phyloP scores from a whole-genome alignment of 495 filamentous ascomycete species.

The Daldinia vernicosa region DNA sequence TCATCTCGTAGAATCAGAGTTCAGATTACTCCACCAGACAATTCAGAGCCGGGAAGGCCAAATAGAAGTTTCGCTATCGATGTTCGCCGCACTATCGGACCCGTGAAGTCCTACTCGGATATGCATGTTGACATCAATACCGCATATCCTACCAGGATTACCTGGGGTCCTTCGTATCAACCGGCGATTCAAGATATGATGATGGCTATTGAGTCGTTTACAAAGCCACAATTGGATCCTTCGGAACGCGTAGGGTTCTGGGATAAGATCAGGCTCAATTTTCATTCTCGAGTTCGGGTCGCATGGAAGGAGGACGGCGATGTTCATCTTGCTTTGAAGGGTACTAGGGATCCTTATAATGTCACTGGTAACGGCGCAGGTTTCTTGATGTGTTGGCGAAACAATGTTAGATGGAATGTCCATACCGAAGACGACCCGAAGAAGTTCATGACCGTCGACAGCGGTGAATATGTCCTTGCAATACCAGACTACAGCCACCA shows the following conservation, averaged over 20 bases:
- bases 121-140: conserved; percentile 92
- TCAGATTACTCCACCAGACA: conserved; percentile 79
- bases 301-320: conserved; percentile 95
- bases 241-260: conserved; percentile 96
- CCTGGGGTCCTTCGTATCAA: conserved; percentile 97
- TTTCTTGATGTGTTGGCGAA: conserved; percentile 97
- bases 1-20: conserved; percentile 83
- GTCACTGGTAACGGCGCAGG: conserved; percentile 93
- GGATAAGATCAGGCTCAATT: conserved; percentile 96
- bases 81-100: conserved; percentile 89
- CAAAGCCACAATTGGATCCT: conserved; percentile 91
- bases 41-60: conserved; percentile 49
- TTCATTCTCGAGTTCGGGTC: conserved; percentile 90
- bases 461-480: conserved; percentile 91
- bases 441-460: conserved; percentile 94
- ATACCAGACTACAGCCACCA: conserved; percentile 93
- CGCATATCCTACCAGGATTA: conserved; percentile 86
- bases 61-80: conserved; percentile 78
- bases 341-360: conserved; percentile 90
- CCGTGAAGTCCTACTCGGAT: conserved; percentile 97
- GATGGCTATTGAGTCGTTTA: conserved; percentile 98
- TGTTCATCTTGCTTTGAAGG: conserved; percentile 93
- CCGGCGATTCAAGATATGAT: conserved; percentile 99
- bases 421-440: conserved; percentile 82
- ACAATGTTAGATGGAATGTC: conserved; percentile 87